Conservation (phyloP, 1,284 basidiomycete species). For the Malassezia nana region DNA sequence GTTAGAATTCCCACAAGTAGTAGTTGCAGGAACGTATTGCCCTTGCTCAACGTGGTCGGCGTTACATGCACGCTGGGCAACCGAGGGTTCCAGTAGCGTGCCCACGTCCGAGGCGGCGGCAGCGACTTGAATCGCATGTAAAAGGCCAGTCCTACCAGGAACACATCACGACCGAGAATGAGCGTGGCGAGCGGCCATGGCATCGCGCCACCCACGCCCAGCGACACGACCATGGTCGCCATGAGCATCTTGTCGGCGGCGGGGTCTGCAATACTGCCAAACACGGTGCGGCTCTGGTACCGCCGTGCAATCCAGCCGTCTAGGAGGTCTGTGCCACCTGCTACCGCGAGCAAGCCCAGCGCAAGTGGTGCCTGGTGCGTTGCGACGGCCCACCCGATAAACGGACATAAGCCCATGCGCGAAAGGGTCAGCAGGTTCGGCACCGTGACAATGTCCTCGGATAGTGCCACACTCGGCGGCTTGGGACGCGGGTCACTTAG, state of each 20-base stretch:
- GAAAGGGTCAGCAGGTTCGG: constrained; percentile 83
- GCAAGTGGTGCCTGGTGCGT: constrained; percentile 69
- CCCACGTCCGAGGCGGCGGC: constrained; percentile 77
- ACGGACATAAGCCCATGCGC: constrained; percentile 74
- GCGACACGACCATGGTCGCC: constrained; percentile 81
- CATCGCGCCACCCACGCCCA: constrained; percentile 70
- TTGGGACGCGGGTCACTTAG: not conserved
- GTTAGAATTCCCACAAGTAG: constrained; percentile 79
- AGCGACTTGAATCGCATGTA: constrained; percentile 85
- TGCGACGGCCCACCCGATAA: constrained; percentile 84
- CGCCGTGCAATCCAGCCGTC: constrained; percentile 82
- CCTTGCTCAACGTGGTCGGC: constrained; percentile 58
- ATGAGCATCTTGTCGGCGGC: constrained; percentile 93
- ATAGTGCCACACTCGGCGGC: not conserved
- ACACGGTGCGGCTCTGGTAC: constrained; percentile 62
- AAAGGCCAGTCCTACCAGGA: constrained; percentile 79
- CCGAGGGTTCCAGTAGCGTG: constrained; percentile 86
- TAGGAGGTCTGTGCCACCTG: constrained; percentile 78
- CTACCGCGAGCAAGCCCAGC: constrained; percentile 71
- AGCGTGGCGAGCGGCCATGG: constrained; percentile 74
- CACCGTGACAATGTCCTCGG: constrained; percentile 54
- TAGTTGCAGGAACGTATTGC: constrained; percentile 87
- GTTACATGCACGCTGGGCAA: constrained; percentile 86
- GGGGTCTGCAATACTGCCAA: constrained; percentile 90
- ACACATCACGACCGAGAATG: constrained; percentile 79